Base-by-base conservation (phyloP, 1,139 yeast species). In the Nakaseomyces nivariensis region DNA sequence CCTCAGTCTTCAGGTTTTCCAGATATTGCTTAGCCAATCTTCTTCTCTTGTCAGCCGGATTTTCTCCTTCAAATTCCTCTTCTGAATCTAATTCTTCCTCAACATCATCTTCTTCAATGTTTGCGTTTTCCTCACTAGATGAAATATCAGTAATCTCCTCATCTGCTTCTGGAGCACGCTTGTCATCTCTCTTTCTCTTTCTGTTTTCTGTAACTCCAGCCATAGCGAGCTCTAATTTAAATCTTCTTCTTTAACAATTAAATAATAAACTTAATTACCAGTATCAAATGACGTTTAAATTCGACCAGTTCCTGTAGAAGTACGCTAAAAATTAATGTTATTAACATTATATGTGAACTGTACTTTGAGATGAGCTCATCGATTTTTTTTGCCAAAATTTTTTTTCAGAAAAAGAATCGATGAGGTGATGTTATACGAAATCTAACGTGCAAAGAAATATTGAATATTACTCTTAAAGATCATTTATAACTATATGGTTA, bases 31-130 rank as follows among this genome's bases (percentile, higher is more conserved):
- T 89, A 24, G 98, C 98, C 56, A 92, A 73, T 62, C 97, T 74
- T 70, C 97, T 79, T 69, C 99, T 79, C 67, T 88, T 90, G 62
- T 92, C 98, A 0, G 96, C 95, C 24, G 90, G 95, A 48, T 79
- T 81, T 67, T 92, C 98, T 31, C 74, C 76, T 27, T 73, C 79
- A 57, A 81, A 80, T 58, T 82, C 92, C 58, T 82, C 89, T 47
- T 82, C 90, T 6, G 84, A 79, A 11, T 77, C 79, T 48, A 72
- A 73, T 43, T 72, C 77, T 43, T 71, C 78, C 8, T 67, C 71
- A n/a, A 59, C 70, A 5, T 66, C 73, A 17, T 59, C 66, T 0
- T 56, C 55, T 10, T 45, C 49, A n/a, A 52, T 56, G 37, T 49
- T 54, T 5, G 53, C 52, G 9, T 57, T 57, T 9, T 58, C 66